A percentile compares a stretch with the other conserved stretches of the same genome.
These are phyloP conservation scores for Acanthochlamys bracteata DNA, from an alignment of 106 monocot species.

Conservation along the genomic window DNA sequence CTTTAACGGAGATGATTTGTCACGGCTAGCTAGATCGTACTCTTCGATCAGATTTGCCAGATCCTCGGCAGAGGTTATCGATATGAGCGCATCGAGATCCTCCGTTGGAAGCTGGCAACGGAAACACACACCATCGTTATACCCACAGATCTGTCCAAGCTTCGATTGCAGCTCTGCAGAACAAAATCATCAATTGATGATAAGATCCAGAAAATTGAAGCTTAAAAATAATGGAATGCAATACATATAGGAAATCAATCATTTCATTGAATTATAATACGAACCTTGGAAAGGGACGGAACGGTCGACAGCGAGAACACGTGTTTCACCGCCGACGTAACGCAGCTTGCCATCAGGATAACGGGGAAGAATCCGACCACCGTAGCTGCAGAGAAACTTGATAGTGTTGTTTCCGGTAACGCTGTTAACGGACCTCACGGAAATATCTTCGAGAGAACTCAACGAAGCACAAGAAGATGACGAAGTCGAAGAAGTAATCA, in stretches of 20 bases:
- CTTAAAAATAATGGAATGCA: background rate
- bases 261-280: background rate
- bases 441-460: constrained; percentile 36
- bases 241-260: too few relatives aligned
- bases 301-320: constrained; percentile 60
- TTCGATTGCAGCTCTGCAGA: constrained; percentile 43
- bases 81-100: constrained; percentile 72
- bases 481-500: constrained; percentile 30
- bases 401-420: constrained; percentile 2
- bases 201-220: background rate
- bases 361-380: constrained; percentile 65
- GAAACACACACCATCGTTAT: constrained; percentile 18
- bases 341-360: constrained; percentile 62
- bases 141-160: constrained; percentile 60
- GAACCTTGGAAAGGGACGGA: constrained; percentile 42
- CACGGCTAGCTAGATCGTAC: constrained; percentile 45
- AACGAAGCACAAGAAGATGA: constrained; percentile 41
- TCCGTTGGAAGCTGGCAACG: constrained; percentile 78
- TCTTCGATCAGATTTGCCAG: constrained; percentile 72
- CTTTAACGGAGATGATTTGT: constrained; percentile 26
- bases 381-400: constrained; percentile 82
- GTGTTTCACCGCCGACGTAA: constrained; percentile 59
- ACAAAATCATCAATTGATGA: background rate
- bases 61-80: constrained; percentile 67
- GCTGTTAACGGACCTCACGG: constrained; percentile 7